Conservation (phyloP, 805 yeast genomes). For the Ogataea dorogensis region DNA sequence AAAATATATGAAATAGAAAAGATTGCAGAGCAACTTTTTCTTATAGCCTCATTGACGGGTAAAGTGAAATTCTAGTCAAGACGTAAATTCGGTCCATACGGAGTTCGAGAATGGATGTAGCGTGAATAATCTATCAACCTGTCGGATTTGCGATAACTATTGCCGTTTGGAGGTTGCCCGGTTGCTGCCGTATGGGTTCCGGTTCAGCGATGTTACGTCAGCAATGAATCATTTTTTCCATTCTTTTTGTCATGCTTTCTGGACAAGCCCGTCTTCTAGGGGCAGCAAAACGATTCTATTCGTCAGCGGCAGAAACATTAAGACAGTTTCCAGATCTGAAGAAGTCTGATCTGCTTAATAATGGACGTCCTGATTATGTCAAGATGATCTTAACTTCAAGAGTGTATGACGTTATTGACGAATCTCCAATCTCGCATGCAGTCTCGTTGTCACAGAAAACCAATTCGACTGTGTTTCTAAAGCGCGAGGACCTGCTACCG, state of each 20-base stretch:
- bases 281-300: conserved; percentile 2
- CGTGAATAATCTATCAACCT: too few relatives aligned
- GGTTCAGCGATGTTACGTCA: too few relatives aligned
- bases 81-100: too few relatives aligned
- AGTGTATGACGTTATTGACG: conserved; percentile 92
- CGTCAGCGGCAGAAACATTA: conserved; percentile 10
- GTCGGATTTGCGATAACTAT: too few relatives aligned
- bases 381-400: conserved; percentile 87
- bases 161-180: too few relatives aligned
- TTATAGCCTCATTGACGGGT: too few relatives aligned
- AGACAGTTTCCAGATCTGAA: conserved; percentile 45
- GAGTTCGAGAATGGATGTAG: too few relatives aligned
- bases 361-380: conserved; percentile 88
- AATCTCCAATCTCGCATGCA: conserved; percentile 81
- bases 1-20: background rate
- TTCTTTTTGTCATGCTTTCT: background rate
- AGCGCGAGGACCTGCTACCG: conserved; percentile 91
- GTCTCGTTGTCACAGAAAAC: conserved; percentile 68
- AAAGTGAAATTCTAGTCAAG: too few relatives aligned
- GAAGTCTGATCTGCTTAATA: conserved; percentile 50
- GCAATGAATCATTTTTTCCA: background rate
- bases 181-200: too few relatives aligned
- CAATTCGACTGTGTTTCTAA: conserved; percentile 74
- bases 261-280: conserved; percentile 1
- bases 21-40: background rate